phyloP scores from a whole-genome alignment of 768 basidiomycete species.

The Tricholoma terreum region DNA sequence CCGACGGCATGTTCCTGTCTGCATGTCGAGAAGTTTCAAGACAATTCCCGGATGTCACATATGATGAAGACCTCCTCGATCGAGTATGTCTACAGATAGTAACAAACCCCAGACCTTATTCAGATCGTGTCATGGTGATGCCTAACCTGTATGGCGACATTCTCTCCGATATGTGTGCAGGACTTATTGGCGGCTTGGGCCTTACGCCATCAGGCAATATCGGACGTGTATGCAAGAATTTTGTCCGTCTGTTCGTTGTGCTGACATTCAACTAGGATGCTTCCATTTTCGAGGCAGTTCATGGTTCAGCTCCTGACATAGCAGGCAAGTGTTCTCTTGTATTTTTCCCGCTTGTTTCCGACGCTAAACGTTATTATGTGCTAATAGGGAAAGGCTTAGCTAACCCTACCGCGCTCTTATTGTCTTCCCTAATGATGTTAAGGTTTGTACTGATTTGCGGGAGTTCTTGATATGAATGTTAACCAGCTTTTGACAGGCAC shows the following conservation, averaged over 20 bases:
- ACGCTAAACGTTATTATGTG: constrained; percentile 8
- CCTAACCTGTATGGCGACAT: constrained; percentile 97
- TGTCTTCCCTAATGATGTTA: constrained; percentile 98
- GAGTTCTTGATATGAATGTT: neutral
- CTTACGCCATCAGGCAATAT: constrained; percentile 98
- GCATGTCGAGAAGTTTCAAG: constrained; percentile 96
- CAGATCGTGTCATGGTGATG: constrained; percentile 99
- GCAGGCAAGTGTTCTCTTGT: constrained; percentile 56
- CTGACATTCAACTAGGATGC: constrained; percentile 65
- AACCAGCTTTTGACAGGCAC: constrained; percentile 52
- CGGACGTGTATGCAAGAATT: constrained; percentile 62
- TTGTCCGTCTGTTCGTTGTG: neutral
- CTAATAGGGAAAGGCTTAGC: constrained; percentile 82
- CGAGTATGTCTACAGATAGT: constrained; percentile 94
- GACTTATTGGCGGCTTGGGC: constrained; percentile 96
- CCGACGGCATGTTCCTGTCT: constrained; percentile 98
- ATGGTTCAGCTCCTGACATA: constrained; percentile 99
- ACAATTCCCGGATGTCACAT: constrained; percentile 88
- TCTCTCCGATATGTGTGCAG: constrained; percentile 97
- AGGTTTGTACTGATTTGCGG: constrained; percentile 48
- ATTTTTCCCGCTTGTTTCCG: neutral
- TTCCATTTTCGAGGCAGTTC: constrained; percentile 99
- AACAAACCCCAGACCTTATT: constrained; percentile 89
- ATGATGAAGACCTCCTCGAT: constrained; percentile 97
- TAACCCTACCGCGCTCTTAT: constrained; percentile 97